Evolutionary conservation across 129 eudicot genomes (phyloP).

Genomic region (Artemisia annua): DNA sequence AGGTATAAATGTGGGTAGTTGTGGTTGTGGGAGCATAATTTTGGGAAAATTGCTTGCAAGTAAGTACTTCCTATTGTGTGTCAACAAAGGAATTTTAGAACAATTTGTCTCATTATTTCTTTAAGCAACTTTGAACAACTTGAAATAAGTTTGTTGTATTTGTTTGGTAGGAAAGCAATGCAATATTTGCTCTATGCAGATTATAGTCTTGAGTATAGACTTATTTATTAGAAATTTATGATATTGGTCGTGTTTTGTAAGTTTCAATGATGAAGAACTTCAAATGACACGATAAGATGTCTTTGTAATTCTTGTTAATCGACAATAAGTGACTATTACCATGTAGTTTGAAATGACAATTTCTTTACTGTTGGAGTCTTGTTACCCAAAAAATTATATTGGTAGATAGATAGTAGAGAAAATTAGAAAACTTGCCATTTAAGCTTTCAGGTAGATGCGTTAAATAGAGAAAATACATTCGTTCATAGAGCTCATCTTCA

Average conservation of each 20-base stretch:
- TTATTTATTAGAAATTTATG: too few species aligned
- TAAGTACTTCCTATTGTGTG: neutral
- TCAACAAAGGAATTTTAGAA: conserved; percentile 5
- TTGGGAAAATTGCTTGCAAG: conserved; percentile 5
- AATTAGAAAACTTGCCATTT: neutral
- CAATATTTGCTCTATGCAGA: too few species aligned
- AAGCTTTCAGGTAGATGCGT: neutral
- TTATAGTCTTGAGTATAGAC: too few species aligned
- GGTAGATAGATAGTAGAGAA: neutral
- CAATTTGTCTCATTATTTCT: neutral
- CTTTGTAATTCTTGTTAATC: too few species aligned
- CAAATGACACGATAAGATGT: too few species aligned
- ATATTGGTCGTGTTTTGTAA: too few species aligned
- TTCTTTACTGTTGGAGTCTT: neutral
- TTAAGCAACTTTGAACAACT: neutral
- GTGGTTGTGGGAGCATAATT: neutral
- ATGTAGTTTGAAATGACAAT: too few species aligned
- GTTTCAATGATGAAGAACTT: too few species aligned
- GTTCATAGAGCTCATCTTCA: neutral
- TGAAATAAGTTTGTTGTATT: neutral
- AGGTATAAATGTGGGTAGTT: conserved; percentile 12
- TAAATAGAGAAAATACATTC: neutral
- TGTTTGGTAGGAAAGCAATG: neutral
- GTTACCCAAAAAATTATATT: neutral
- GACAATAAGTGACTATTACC: too few species aligned